Base-by-base conservation (phyloP, 192 early-diverging fungal genomes). In the Coemansia nantahalensis region DNA sequence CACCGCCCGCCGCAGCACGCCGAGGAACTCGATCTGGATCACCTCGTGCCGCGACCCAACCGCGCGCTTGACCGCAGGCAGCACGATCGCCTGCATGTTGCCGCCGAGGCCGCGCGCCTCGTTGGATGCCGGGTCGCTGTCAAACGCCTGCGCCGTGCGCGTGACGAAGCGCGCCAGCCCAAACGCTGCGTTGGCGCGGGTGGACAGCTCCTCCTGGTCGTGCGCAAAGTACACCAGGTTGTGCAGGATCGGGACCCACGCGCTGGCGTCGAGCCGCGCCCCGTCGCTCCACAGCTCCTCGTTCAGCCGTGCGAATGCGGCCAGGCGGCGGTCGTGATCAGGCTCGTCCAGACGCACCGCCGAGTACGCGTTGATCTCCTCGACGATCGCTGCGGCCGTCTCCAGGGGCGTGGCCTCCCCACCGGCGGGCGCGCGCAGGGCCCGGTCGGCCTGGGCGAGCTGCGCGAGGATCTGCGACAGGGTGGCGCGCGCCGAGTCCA, bases 241-340 rank as follows among this genome's bases (percentile, higher is more conserved):
- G 64, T 94, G 83, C 4, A 99, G 73, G 12, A 99, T 44, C 16
- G 97, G 95, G 0, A 89, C 61, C 94, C 95, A 97, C 37, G 94
- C 86, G 9, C 65, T 56, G 15, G 80, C 59, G 35, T 80, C 79
- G n/a, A 96, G 72, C 8, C 66, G 58, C 7, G 46, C 61, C 10
- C 51, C 22, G 12, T 48, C 34, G 24, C 56, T 45, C 71, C 89
- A 90, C 17, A 87, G 58, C 2, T 82, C 74, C 56, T 86, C 82
- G 55, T 85, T 86, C 41, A 99, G 77, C 14, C 60, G 53, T 33
- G 70, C 81, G 48, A 91, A 90, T 0, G 91, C 89, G 34, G 79
- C 83, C 48, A 98, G 81, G 5, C 92, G 82, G 12, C 65, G 64
- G 62, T 92, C 88, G 60, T 87, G 96, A 52, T 98, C 93, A 1